Percentiles rank a stretch among this genome's conserved stretches.
These are phyloP conservation scores for Colletotrichum nymphaeae DNA, from an alignment of 2,329 filamentous ascomycete species.

Conservation along the genomic window DNA sequence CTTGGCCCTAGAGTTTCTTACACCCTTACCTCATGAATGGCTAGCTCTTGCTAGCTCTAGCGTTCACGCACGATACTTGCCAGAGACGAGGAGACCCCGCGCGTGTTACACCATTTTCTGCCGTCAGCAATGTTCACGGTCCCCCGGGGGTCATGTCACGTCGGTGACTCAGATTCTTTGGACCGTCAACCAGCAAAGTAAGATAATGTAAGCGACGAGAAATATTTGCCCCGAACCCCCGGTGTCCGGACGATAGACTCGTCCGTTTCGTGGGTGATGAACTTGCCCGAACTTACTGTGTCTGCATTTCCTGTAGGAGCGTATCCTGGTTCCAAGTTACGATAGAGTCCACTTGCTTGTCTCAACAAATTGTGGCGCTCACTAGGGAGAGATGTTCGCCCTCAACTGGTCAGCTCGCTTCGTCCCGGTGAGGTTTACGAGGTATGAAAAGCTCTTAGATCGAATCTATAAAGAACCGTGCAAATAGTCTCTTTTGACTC, in stretches of 20 bases:
- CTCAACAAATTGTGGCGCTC: constrained; percentile 24
- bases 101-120: background rate
- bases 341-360: background rate
- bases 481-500: background rate
- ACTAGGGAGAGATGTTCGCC: background rate
- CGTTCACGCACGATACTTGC: background rate
- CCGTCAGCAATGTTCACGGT: background rate
- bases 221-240: background rate
- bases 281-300: background rate
- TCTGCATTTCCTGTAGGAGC: background rate
- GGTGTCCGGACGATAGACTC: background rate
- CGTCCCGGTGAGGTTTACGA: background rate
- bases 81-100: background rate
- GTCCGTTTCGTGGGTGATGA: background rate
- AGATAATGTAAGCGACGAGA: background rate
- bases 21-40: background rate
- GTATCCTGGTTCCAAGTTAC: background rate
- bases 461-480: background rate
- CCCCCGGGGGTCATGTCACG: background rate
- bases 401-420: background rate
- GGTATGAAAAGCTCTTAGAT: background rate
- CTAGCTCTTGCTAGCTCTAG: background rate
- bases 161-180: background rate
- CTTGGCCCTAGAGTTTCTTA: background rate
- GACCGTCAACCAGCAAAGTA: background rate